Evolutionary conservation across 345 rosid genomes (phyloP).

Genomic region (Populus nigra): DNA sequence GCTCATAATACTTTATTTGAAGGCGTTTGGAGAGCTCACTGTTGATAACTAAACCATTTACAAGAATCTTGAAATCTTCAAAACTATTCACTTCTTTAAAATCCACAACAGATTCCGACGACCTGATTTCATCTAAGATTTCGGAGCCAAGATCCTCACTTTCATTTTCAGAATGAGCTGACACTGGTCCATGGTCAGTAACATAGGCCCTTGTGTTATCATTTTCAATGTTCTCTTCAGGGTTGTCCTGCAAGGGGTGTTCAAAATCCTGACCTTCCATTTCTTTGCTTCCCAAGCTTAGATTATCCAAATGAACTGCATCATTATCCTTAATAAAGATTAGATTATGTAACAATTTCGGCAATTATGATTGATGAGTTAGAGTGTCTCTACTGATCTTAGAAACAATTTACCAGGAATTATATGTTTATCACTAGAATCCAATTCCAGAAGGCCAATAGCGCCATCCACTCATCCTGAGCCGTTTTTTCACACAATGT

Average conservation of each 20-base stretch:
- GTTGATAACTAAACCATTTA: slow-evolving; percentile 34
- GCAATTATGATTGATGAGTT: too few relatives aligned
- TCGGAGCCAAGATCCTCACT: slow-evolving; percentile 19
- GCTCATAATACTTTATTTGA: slow-evolving; percentile 38
- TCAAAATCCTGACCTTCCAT: slow-evolving; percentile 5
- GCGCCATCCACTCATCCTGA: too few relatives aligned
- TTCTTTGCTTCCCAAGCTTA: background rate
- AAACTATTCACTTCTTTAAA: slow-evolving; percentile 37
- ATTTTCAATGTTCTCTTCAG: slow-evolving; percentile 8
- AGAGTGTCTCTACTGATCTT: too few relatives aligned
- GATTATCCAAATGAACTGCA: background rate
- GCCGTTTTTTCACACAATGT: too few relatives aligned
- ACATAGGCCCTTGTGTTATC: background rate
- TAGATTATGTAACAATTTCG: too few relatives aligned
- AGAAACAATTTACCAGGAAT: too few relatives aligned
- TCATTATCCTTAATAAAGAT: background rate
- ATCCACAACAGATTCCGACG: slow-evolving; percentile 23
- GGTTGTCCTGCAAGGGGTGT: slow-evolving; percentile 1
- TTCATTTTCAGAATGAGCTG: slow-evolving; percentile 22
- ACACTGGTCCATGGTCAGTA: background rate
- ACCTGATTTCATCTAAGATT: slow-evolving; percentile 19
- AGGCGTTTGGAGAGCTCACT: slow-evolving; percentile 29
- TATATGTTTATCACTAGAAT: too few relatives aligned
- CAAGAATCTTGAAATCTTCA: slow-evolving; percentile 31
- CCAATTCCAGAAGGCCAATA: too few relatives aligned